Percentiles rank a stretch among this genome's conserved stretches.
Conservation (phyloP, 306 rosid species). For the Glycine latifolia region DNA sequence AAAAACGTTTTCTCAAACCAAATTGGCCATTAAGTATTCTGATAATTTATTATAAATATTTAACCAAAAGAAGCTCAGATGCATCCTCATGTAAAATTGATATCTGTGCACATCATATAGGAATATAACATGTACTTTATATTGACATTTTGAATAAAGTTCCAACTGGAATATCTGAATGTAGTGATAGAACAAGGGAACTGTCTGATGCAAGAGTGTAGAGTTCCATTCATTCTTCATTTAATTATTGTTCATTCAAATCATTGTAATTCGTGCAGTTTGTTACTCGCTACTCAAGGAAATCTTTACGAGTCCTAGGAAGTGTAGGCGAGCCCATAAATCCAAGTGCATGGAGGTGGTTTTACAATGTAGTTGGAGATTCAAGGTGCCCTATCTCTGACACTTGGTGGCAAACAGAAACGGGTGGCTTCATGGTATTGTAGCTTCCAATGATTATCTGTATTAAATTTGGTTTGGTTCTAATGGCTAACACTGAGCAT, state of each 20-base stretch:
- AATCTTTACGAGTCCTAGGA: slow-evolving; percentile 90
- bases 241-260: slow-evolving; percentile 25
- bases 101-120: not conserved
- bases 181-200: slow-evolving; percentile 24
- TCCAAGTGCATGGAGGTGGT: slow-evolving; percentile 99
- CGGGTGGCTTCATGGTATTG: slow-evolving; percentile 97
- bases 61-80: slow-evolving; percentile 10
- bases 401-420: slow-evolving; percentile 99
- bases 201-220: slow-evolving; percentile 6
- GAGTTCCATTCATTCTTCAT: slow-evolving; percentile 26
- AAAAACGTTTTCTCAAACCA: not conserved
- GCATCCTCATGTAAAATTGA: slow-evolving; percentile 32
- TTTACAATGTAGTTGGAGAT: slow-evolving; percentile 90
- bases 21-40: not conserved
- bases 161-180: slow-evolving; percentile 14
- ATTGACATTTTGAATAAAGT: slow-evolving; percentile 26
- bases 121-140: slow-evolving; percentile 1
- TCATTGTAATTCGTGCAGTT: slow-evolving; percentile 60
- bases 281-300: slow-evolving; percentile 85
- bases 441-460: slow-evolving; percentile 44
- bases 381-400: slow-evolving; percentile 97
- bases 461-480: slow-evolving; percentile 44
- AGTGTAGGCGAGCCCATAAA: slow-evolving; percentile 99
- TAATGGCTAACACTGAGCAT: slow-evolving; percentile 21
- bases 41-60: not conserved